Percentiles rank a stretch among this genome's conserved stretches.
Conservation (phyloP, 768 basidiomycete genomes). For the Tulasnella sp. region DNA sequence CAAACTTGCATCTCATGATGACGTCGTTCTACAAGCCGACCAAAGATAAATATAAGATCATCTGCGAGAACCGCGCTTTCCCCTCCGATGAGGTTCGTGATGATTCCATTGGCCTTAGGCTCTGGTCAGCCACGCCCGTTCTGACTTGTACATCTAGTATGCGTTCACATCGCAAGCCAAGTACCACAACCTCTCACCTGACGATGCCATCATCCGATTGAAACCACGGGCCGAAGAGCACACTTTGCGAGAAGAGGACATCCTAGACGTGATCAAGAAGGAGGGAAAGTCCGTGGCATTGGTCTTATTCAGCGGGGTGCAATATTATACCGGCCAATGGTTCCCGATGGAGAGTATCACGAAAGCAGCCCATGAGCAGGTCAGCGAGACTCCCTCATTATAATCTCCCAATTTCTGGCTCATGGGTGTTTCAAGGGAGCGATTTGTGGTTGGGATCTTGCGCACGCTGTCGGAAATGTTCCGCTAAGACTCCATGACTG, state of each 20-base stretch:
- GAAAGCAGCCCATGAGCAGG: slow-evolving; percentile 72
- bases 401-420: background rate
- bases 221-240: slow-evolving; percentile 75
- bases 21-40: slow-evolving; percentile 89
- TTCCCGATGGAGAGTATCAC: slow-evolving; percentile 86
- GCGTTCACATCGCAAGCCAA: slow-evolving; percentile 88
- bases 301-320: slow-evolving; percentile 86
- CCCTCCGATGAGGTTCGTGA: slow-evolving; percentile 83
- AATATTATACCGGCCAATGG: slow-evolving; percentile 94
- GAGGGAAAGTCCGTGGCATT: slow-evolving; percentile 75
- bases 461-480: slow-evolving; percentile 92
- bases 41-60: slow-evolving; percentile 73
- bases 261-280: slow-evolving; percentile 58
- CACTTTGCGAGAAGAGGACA: slow-evolving; percentile 79
- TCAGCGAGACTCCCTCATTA: slow-evolving; percentile 25
- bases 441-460: slow-evolving; percentile 95
- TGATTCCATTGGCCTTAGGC: background rate
- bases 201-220: slow-evolving; percentile 65
- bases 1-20: slow-evolving; percentile 94
- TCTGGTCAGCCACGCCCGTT: background rate
- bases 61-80: slow-evolving; percentile 90
- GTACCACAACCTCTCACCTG: slow-evolving; percentile 67
- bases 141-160: slow-evolving; percentile 45
- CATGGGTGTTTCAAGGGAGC: slow-evolving; percentile 42
- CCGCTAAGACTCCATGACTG: slow-evolving; percentile 83